phyloP scores from a whole-genome alignment of 2,329 filamentous ascomycete species.

The Alternaria metachromatica region DNA sequence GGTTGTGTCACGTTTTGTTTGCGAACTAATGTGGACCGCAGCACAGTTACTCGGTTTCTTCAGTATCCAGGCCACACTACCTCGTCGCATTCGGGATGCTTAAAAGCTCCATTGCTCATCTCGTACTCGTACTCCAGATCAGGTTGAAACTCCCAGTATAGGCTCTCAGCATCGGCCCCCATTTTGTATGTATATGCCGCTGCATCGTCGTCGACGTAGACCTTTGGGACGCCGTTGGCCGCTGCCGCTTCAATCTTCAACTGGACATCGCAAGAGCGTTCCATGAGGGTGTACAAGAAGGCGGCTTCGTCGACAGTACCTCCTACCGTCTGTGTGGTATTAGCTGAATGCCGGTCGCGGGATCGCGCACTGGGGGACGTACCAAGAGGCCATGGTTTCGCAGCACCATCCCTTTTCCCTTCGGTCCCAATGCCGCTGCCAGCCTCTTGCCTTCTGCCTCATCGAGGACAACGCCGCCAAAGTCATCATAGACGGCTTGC shows the following conservation, averaged over 20 bases:
- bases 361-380: not conserved
- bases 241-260: slow-evolving; percentile 71
- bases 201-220: slow-evolving; percentile 62
- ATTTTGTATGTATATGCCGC: slow-evolving; percentile 62
- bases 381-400: slow-evolving; percentile 73
- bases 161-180: slow-evolving; percentile 55
- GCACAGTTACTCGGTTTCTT: not conserved
- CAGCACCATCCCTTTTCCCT: slow-evolving; percentile 68
- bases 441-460: slow-evolving; percentile 70
- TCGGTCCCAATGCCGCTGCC: slow-evolving; percentile 66
- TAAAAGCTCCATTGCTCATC: slow-evolving; percentile 34
- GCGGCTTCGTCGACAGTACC: slow-evolving; percentile 76
- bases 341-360: not conserved
- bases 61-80: slow-evolving; percentile 15
- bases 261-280: slow-evolving; percentile 73
- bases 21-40: no score
- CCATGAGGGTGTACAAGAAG: slow-evolving; percentile 72
- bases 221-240: slow-evolving; percentile 59
- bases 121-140: slow-evolving; percentile 56
- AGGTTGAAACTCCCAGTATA: slow-evolving; percentile 62
- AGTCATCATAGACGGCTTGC: slow-evolving; percentile 69
- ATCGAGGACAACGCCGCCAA: slow-evolving; percentile 68
- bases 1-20: no score
- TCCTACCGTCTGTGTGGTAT: slow-evolving; percentile 63
- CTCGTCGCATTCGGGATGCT: slow-evolving; percentile 15